phyloP scores from a whole-genome alignment of 225 moss, liverwort and hornwort species.

The Marchantia paleacea region DNA sequence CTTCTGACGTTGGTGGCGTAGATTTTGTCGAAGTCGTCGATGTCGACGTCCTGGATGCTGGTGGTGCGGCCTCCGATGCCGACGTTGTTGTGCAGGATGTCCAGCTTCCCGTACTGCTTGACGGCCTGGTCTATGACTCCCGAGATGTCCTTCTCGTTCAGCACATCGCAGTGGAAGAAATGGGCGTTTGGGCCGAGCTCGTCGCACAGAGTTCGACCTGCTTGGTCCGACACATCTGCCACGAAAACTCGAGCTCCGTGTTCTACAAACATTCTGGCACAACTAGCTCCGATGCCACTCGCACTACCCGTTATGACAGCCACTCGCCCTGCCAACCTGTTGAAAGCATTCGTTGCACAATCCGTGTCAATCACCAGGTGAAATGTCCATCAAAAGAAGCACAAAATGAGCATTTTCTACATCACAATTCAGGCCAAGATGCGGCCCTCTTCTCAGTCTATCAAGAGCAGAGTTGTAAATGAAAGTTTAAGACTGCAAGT shows the following conservation, averaged over 20 bases:
- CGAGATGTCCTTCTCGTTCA: slow-evolving; percentile 14
- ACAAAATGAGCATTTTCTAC: too few relatives aligned
- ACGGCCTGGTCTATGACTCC: slow-evolving; percentile 3
- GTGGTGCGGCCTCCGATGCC: neutral
- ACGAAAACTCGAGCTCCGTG: slow-evolving; percentile 19
- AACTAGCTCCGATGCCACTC: slow-evolving; percentile 18
- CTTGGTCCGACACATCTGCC: slow-evolving; percentile 4
- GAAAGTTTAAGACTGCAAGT: too few relatives aligned
- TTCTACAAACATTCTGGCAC: slow-evolving; percentile 4
- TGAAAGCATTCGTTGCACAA: too few relatives aligned
- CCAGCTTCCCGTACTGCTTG: slow-evolving; percentile 2
- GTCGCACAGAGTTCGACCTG: neutral
- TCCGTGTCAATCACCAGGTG: too few relatives aligned
- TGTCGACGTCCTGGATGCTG: slow-evolving; percentile 10
- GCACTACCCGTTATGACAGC: slow-evolving; percentile 18
- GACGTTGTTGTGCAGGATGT: slow-evolving; percentile 23
- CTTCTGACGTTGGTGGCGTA: slow-evolving; percentile 12
- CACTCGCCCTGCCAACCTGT: slow-evolving; percentile 20
- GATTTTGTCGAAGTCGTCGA: slow-evolving; percentile 16
- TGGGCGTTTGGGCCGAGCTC: slow-evolving; percentile 10
- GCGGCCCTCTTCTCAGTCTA: too few relatives aligned
- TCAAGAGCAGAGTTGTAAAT: too few relatives aligned
- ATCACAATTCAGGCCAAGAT: too few relatives aligned
- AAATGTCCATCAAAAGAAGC: too few relatives aligned
- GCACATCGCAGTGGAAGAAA: slow-evolving; percentile 19